Conservation (phyloP, 176 grass and related monocot genomes). For the Canna indica region DNA sequence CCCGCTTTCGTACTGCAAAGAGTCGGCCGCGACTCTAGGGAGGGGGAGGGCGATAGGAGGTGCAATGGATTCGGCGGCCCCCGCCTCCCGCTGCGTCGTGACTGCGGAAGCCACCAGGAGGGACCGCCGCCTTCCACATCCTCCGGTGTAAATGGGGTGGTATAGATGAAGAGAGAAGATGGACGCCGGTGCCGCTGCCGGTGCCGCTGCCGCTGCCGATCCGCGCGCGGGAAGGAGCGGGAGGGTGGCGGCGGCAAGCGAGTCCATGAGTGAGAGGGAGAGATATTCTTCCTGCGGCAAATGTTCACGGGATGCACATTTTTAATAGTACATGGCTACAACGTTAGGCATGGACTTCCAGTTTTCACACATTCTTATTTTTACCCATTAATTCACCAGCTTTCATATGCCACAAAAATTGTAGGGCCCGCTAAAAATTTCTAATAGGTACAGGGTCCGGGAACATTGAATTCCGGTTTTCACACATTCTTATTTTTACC, state of each 20-base stretch:
- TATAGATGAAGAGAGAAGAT: neutral
- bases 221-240: neutral
- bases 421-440: too few relatives aligned
- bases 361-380: too few relatives aligned
- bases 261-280: neutral
- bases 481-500: too few relatives aligned
- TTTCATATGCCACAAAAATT: too few relatives aligned
- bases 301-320: too few relatives aligned
- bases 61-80: neutral
- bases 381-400: too few relatives aligned
- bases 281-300: too few relatives aligned
- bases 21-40: conserved; percentile 47
- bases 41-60: conserved; percentile 1
- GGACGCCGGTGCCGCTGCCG: neutral
- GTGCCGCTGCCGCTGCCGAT: neutral
- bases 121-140: neutral
- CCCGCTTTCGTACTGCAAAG: conserved; percentile 60
- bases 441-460: too few relatives aligned
- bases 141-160: neutral
- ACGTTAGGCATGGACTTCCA: too few relatives aligned
- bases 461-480: too few relatives aligned
- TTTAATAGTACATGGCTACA: too few relatives aligned
- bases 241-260: neutral
- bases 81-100: conserved; percentile 14
- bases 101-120: conserved; percentile 5